A percentile compares a stretch with the other conserved stretches of the same genome.
Evolutionary conservation across 1,284 basidiomycete genomes (phyloP).

Genomic region (Uromyces viciae-fabae): DNA sequence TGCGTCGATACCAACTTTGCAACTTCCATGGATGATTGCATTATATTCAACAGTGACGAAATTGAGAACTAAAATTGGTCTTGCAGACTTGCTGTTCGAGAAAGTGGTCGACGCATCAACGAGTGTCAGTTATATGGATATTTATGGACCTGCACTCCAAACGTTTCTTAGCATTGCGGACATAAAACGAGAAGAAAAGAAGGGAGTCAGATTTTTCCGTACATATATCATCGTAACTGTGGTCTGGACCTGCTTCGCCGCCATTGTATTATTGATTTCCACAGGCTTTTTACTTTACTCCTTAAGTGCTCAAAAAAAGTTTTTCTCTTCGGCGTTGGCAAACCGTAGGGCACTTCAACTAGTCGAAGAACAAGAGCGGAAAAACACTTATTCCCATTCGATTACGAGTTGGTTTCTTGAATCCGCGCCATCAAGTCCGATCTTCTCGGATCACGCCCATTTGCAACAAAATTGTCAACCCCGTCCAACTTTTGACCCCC

Average conservation of each 20-base stretch:
- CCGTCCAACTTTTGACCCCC: not conserved
- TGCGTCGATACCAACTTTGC: not conserved
- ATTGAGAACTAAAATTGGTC: not conserved
- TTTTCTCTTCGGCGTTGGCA: not conserved
- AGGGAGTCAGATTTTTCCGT: not conserved
- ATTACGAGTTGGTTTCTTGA: slow-evolving; percentile 9
- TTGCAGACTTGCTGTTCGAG: not conserved
- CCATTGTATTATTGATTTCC: not conserved
- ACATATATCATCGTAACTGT: not conserved
- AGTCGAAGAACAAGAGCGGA: not conserved
- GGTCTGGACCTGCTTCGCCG: not conserved
- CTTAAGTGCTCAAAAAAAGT: slow-evolving; percentile 17
- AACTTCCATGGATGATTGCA: not conserved
- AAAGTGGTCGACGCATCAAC: not conserved
- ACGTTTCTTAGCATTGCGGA: not conserved
- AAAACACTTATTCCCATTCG: not conserved
- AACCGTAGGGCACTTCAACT: not conserved
- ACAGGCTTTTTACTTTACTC: not conserved
- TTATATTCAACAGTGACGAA: not conserved
- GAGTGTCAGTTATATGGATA: not conserved
- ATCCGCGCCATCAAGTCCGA: not conserved
- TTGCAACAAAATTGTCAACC: not conserved
- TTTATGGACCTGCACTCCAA: not conserved
- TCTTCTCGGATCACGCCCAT: not conserved
- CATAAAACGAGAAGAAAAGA: not conserved